phyloP scores from a whole-genome alignment of 2,329 filamentous ascomycete species.

The Microcyclospora pomicola region DNA sequence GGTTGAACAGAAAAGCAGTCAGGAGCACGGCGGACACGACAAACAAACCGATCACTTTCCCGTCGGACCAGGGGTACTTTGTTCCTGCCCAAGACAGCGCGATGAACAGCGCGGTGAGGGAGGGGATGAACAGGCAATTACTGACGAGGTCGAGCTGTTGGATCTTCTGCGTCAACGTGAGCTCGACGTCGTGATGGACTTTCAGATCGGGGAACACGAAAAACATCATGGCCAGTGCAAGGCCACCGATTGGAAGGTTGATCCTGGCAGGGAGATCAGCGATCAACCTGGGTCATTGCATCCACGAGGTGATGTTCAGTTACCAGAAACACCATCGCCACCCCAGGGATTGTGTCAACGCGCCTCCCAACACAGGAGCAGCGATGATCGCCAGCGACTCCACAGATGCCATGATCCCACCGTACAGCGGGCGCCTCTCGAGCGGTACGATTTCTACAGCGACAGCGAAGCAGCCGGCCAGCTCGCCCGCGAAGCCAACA shows the following conservation, averaged over 20 bases:
- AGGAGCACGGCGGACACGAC: slow-evolving; percentile 21
- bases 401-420: slow-evolving; percentile 24
- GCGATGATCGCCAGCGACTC: slow-evolving; percentile 15
- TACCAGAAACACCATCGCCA: slow-evolving; percentile 25
- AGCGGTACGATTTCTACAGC: slow-evolving; percentile 29
- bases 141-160: slow-evolving; percentile 21
- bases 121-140: slow-evolving; percentile 21
- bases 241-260: slow-evolving; percentile 31
- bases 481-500: slow-evolving; percentile 25
- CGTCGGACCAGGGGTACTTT: slow-evolving; percentile 23
- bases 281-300: slow-evolving; percentile 5
- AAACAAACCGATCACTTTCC: slow-evolving; percentile 22
- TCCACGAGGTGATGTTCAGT: neutral
- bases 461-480: slow-evolving; percentile 21
- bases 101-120: slow-evolving; percentile 16
- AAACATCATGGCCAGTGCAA: slow-evolving; percentile 24
- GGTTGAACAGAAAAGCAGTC: slow-evolving; percentile 19
- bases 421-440: slow-evolving; percentile 22
- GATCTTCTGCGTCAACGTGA: slow-evolving; percentile 12
- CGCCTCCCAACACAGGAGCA: slow-evolving; percentile 26
- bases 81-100: slow-evolving; percentile 25
- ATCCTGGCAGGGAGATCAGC: slow-evolving; percentile 10
- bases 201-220: slow-evolving; percentile 16
- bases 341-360: slow-evolving; percentile 24
- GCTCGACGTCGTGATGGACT: too few species aligned